phyloP scores from a whole-genome alignment of 2,329 filamentous ascomycete species.

The Alternaria tenuissima region DNA sequence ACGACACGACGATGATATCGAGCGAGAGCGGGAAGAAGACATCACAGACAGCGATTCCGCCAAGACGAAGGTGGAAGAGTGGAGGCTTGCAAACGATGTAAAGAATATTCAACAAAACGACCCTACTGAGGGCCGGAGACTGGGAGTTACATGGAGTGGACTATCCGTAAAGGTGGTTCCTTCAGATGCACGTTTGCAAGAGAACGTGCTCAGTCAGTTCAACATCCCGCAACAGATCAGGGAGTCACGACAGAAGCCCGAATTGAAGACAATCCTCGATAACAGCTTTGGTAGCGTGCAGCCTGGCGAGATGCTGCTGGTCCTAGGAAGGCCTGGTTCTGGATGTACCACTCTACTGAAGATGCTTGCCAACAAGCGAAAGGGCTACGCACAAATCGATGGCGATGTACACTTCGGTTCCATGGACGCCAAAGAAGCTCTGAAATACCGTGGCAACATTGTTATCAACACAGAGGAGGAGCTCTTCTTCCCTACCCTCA shows the following conservation, averaged over 20 bases:
- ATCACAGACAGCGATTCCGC: conserved; percentile 16
- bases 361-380: conserved; percentile 59
- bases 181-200: conserved; percentile 71
- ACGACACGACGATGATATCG: conserved; percentile 15
- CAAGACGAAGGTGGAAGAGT: conserved; percentile 31
- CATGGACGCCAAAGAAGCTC: conserved; percentile 75
- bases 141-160: conserved; percentile 75
- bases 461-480: conserved; percentile 68
- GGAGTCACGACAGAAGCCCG: conserved; percentile 57
- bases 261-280: conserved; percentile 67
- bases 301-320: conserved; percentile 76
- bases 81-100: conserved; percentile 32
- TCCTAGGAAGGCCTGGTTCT: conserved; percentile 69
- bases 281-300: conserved; percentile 71
- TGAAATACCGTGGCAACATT: conserved; percentile 80
- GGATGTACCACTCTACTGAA: conserved; percentile 70
- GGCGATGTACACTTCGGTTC: conserved; percentile 58
- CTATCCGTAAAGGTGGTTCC: conserved; percentile 74
- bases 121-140: conserved; percentile 21
- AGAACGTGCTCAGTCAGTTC: conserved; percentile 61
- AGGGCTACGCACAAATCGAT: conserved; percentile 76
- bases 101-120: conserved; percentile 29
- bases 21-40: conserved; percentile 8
- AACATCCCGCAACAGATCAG: conserved; percentile 50
- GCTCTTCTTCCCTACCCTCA: conserved; percentile 61